Base-by-base conservation (phyloP, 164 flowering plant species). In the Umbilicus rupestris region DNA sequence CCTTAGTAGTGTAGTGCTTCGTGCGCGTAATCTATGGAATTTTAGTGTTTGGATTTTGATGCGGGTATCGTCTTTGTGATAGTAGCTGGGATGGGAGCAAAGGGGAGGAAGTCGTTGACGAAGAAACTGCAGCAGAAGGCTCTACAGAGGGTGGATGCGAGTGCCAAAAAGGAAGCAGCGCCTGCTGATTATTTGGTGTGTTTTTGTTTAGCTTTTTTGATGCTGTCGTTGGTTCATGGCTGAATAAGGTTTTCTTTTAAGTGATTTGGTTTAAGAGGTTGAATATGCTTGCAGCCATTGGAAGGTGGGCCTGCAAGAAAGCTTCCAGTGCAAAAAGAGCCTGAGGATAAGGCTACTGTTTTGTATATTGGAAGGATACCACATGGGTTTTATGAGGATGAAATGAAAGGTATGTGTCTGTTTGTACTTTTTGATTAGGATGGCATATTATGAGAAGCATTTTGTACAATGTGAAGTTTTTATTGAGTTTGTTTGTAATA, bases 331-430 rank as follows among this genome's bases (percentile, higher is more conserved):
- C 64, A 60, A 69, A 75, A 74, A 58, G 70, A 79, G 1, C 22
- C 20, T 14, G 83, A 81, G 19, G 75, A 72, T 35, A 80, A 69
- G 17, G 81, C 90, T n/a, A 82, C 88, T 0, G 93, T 92, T 6
- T 31, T 92, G 20, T 92, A 92, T 72, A 76, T 92, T 68, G 98
- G 98, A 19, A 79, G 93, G 49, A 88, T 90, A 41, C 98, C 98
- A 1, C 96, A 90, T 75, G 96, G 98, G 1, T 90, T 92, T 70
- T 88, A 86, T 70, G 98, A 92, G 82, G 76, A 79, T 63, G 89
- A 88, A 69, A 92, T 92, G 91, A 77, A 83, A 80, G 97, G 98
- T 92, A 17, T 35, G 11, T 65, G 19, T 35, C 50, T n/a, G 22
- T 9, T 17, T n/a, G n/a, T n/a, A n/a, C n/a, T 49, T 65, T 30